Conservation (phyloP, 345 rosid species). For the Lumnitzera littorea region DNA sequence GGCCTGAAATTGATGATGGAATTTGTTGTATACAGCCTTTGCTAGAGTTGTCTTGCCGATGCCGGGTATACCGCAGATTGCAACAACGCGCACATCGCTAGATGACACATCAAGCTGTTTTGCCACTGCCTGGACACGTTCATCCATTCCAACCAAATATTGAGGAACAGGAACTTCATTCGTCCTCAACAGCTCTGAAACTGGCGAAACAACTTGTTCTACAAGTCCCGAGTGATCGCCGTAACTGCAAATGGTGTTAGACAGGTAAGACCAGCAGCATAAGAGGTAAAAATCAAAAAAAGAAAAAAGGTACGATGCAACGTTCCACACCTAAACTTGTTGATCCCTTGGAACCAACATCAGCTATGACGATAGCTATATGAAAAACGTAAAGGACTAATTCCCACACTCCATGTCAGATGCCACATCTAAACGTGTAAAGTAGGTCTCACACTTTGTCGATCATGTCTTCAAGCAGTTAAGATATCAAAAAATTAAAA, state of each 20-base stretch:
- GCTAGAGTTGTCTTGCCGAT: constrained; percentile 21
- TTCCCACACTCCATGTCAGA: too few species aligned
- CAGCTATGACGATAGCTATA: too few species aligned
- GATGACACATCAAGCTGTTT: not conserved
- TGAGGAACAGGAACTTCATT: not conserved
- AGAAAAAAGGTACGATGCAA: too few species aligned
- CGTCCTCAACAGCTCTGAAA: not conserved
- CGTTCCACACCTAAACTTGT: too few species aligned
- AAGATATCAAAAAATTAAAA: too few species aligned
- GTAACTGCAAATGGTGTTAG: not conserved
- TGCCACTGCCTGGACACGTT: not conserved
- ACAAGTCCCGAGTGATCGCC: constrained; percentile 5
- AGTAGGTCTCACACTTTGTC: too few species aligned
- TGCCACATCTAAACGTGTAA: too few species aligned
- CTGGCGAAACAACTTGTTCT: not conserved
- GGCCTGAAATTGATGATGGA: constrained; percentile 5
- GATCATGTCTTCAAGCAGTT: too few species aligned
- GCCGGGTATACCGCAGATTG: constrained; percentile 18
- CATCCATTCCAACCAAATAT: constrained; percentile 8
- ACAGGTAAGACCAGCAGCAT: too few species aligned
- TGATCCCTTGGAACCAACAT: too few species aligned
- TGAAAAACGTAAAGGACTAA: too few species aligned
- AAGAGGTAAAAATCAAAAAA: not conserved
- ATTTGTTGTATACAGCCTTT: constrained; percentile 1
- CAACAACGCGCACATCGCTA: not conserved